These are phyloP conservation scores for Rhizophora apiculata DNA, from an alignment of 345 rosid species.

Conservation along the genomic window DNA sequence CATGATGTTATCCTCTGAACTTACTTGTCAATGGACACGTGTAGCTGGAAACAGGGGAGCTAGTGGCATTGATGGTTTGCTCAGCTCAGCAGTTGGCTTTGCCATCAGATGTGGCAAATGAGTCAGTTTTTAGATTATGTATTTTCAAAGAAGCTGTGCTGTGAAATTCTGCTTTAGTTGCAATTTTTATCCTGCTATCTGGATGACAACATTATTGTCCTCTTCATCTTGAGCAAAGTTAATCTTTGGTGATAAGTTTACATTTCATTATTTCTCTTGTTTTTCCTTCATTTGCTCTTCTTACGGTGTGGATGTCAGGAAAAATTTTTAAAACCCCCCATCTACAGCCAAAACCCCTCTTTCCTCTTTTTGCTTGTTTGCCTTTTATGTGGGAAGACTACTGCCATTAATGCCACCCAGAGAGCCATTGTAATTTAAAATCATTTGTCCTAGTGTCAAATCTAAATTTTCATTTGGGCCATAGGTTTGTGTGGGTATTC, in stretches of 20 bases:
- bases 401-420: too few relatives aligned
- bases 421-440: too few relatives aligned
- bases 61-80: constrained; percentile 97
- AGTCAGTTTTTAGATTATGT: constrained; percentile 38
- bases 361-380: too few relatives aligned
- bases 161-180: background rate
- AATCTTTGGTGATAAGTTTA: background rate
- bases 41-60: constrained; percentile 98
- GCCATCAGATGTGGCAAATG: constrained; percentile 81
- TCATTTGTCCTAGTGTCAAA: too few relatives aligned
- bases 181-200: background rate
- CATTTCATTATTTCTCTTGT: too few relatives aligned
- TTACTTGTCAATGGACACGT: constrained; percentile 53
- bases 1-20: constrained; percentile 39
- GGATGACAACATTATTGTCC: background rate
- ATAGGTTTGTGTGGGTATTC: background rate
- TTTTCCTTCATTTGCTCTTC: too few relatives aligned
- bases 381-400: too few relatives aligned
- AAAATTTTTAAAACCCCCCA: too few relatives aligned
- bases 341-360: too few relatives aligned
- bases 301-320: too few relatives aligned
- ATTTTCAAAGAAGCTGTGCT: background rate
- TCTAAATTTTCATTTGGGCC: too few relatives aligned
- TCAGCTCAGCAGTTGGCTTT: constrained; percentile 88
- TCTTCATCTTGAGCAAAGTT: background rate